Evolutionary conservation across 495 filamentous ascomycete genomes (phyloP), one percentile per base, ranked within the genome.

Genomic region (Penicillium antarcticum): DNA sequence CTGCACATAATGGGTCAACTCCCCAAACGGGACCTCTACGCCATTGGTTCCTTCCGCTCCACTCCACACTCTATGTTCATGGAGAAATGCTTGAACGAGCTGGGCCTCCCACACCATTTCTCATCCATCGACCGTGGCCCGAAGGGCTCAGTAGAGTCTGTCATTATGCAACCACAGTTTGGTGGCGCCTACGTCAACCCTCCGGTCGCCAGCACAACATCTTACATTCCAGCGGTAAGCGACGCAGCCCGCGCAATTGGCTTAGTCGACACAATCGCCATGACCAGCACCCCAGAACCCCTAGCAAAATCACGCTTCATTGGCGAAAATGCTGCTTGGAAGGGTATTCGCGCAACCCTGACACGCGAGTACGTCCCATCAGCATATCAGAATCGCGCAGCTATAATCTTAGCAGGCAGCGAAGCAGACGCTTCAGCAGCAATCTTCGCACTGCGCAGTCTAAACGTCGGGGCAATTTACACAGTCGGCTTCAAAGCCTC

Each of bases 41-140:
- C 85, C 37, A 87, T 92, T 56, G 87, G 84, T 43, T 87, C 81
- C 18, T 83, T 86, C 38, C 81, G 82, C 18, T 78, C 83, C 3
- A 87, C 81, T 8, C 84, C 86, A 0, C 87, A 90, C 57, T 86
- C 87, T 12, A 84, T 88, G 62, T 92, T 91, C 63, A 90, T 88
- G 71, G 87, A 91, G 60, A 91, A 92, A 62, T 92, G 88, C 59
- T 85, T 94, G 66, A 94, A 94, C 62, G 89, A 94, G 64, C 78
- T 92, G 17, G 86, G 87, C 16, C 73, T 94, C n/a, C 88, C 88
- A 17, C 89, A 94, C 51, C 82, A 84, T 48, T 85, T 91, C 60
- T 81, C 79, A 24, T 84, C 83, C n/a, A 80, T 90, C 13, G 88
- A 92, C 63, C 77, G 86, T 35, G 82, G 82, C 1, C 74, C 78